Evolutionary conservation across 768 basidiomycete genomes (phyloP).

Genomic region (Nidularia sp.): DNA sequence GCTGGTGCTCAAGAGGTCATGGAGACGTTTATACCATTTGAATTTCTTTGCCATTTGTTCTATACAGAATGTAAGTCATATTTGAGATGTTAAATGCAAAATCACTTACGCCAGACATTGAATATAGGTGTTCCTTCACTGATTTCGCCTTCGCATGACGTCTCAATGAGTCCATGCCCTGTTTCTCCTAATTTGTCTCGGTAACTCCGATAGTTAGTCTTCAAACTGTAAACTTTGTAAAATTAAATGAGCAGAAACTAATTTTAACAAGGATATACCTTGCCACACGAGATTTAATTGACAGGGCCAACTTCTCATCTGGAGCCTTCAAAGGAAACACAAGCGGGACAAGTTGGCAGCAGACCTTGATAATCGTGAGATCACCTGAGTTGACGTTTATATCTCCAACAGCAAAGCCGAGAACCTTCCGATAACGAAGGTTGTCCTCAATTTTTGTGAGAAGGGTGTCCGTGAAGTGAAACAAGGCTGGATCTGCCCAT

Average conservation of each 20-base stretch:
- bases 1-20: constrained; percentile 12
- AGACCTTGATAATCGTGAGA: background rate
- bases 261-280: background rate
- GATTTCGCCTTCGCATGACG: constrained; percentile 3
- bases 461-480: background rate
- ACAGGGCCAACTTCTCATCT: background rate
- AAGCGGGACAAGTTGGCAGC: background rate
- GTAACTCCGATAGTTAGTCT: background rate
- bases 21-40: constrained; percentile 18
- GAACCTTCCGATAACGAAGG: background rate
- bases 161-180: background rate
- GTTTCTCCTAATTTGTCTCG: background rate
- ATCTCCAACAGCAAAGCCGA: background rate
- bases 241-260: too few relatives aligned
- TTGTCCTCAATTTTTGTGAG: background rate
- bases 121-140: background rate
- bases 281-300: background rate
- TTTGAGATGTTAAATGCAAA: background rate
- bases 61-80: background rate
- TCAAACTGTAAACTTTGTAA: background rate
- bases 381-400: background rate
- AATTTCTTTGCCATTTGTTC: constrained; percentile 15
- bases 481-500: background rate
- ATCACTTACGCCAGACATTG: constrained; percentile 4
- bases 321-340: background rate